Conservation (phyloP, 805 yeast species). For the Yarrowia bubula region DNA sequence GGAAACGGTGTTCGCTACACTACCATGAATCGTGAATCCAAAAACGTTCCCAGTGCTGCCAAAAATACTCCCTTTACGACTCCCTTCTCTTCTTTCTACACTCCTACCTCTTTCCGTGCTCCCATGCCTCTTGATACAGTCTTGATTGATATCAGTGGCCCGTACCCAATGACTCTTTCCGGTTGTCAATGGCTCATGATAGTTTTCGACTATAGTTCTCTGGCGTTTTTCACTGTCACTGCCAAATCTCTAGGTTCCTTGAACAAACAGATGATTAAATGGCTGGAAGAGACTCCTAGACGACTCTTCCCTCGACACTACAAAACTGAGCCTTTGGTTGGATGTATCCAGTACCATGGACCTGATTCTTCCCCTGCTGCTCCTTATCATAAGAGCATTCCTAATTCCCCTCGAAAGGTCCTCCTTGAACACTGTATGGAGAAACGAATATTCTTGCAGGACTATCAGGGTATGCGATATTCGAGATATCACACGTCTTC, state of each 20-base stretch:
- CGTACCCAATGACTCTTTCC: conserved; percentile 7
- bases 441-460: conserved; percentile 1
- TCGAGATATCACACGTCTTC: conserved; percentile 1
- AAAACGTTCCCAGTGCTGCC: neutral
- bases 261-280: neutral
- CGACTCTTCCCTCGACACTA: neutral
- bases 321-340: neutral
- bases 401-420: neutral
- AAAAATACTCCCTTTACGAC: conserved; percentile 1
- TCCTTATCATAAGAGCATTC: conserved; percentile 6
- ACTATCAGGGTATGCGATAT: conserved; percentile 14
- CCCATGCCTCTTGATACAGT: conserved; percentile 7
- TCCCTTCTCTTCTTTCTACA: conserved; percentile 6
- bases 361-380: conserved; percentile 17
- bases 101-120: conserved; percentile 4
- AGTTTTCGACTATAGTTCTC: neutral
- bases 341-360: conserved; percentile 15
- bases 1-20: conserved; percentile 13
- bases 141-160: conserved; percentile 11
- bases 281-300: conserved; percentile 1
- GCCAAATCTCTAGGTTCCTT: neutral
- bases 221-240: neutral
- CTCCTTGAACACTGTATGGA: neutral
- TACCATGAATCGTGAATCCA: neutral
- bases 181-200: conserved; percentile 2